Conservation (phyloP, 2,329 filamentous ascomycete species). For the Tolypocladium paradoxum region DNA sequence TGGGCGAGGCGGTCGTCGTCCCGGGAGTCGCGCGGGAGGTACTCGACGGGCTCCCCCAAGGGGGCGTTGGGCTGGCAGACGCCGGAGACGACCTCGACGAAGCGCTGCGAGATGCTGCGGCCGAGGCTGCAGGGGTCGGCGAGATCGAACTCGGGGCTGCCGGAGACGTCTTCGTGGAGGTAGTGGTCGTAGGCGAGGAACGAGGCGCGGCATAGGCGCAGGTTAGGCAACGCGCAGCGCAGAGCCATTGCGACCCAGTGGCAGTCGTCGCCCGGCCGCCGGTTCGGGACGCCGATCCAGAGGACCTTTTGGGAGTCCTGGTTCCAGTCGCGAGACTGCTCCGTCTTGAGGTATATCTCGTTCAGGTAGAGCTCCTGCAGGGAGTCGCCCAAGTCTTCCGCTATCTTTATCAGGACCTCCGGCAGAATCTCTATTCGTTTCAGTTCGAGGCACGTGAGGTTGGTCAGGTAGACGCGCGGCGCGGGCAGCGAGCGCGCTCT, state of each 20-base stretch:
- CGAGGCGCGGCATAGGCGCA: slow-evolving; percentile 32
- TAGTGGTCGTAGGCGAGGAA: slow-evolving; percentile 33
- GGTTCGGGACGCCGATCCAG: slow-evolving; percentile 35
- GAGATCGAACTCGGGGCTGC: slow-evolving; percentile 26
- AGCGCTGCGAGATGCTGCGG: slow-evolving; percentile 31
- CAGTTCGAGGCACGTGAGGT: slow-evolving; percentile 32
- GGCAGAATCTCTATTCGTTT: slow-evolving; percentile 28
- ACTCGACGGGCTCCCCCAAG: slow-evolving; percentile 22
- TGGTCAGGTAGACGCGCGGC: slow-evolving; percentile 22
- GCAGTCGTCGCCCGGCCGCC: slow-evolving; percentile 23
- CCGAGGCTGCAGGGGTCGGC: slow-evolving; percentile 29
- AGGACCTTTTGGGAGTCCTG: slow-evolving; percentile 23
- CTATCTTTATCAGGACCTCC: slow-evolving; percentile 21
- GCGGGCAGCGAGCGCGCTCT: slow-evolving; percentile 25
- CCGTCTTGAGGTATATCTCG: slow-evolving; percentile 32
- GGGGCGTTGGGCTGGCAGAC: slow-evolving; percentile 24
- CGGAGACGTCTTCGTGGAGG: slow-evolving; percentile 18
- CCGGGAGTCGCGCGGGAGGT: slow-evolving; percentile 16
- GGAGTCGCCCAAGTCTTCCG: slow-evolving; percentile 23
- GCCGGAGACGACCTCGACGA: slow-evolving; percentile 33
- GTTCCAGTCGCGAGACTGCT: slow-evolving; percentile 23
- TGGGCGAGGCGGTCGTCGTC: slow-evolving; percentile 14
- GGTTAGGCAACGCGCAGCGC: slow-evolving; percentile 21
- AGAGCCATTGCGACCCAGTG: slow-evolving; percentile 32
- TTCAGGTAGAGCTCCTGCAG: slow-evolving; percentile 35